These are phyloP conservation scores for Arctostaphylos glauca DNA, from an alignment of 148 eudicot species.

Conservation along the genomic window DNA sequence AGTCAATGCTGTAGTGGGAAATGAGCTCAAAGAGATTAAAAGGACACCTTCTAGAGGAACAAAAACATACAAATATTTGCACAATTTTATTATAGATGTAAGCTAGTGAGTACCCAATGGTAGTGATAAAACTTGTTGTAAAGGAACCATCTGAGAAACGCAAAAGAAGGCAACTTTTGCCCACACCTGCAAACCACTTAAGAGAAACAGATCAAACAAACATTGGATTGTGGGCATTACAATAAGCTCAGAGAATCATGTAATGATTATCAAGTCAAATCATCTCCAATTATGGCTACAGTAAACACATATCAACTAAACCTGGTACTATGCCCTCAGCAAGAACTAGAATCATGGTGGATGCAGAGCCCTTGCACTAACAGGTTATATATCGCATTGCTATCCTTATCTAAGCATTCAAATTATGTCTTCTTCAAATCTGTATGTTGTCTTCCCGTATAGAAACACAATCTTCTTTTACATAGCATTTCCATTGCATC, in stretches of 20 bases:
- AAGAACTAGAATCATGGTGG: not conserved
- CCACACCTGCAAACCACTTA: conserved; percentile 64
- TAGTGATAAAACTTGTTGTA: conserved; percentile 91
- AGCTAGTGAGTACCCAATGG: conserved; percentile 62
- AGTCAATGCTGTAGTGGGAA: conserved; percentile 57
- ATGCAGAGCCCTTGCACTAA: conserved; percentile 1
- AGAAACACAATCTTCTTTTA: not conserved
- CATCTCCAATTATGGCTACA: conserved; percentile 8
- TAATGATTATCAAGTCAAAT: conserved; percentile 6
- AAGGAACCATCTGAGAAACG: conserved; percentile 97
- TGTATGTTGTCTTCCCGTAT: not conserved
- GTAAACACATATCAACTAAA: not conserved
- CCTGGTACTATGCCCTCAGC: not conserved
- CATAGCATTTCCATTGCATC: not conserved
- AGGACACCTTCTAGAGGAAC: not conserved
- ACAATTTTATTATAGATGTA: not conserved
- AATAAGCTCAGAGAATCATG: conserved; percentile 3
- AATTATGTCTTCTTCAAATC: conserved; percentile 3
- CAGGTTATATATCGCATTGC: not conserved
- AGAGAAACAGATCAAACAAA: not conserved
- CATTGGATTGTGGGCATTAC: not conserved
- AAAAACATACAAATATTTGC: not conserved
- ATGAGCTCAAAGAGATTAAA: not conserved
- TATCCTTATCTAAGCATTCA: conserved; percentile 5
- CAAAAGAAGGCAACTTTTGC: conserved; percentile 95